Evolutionary conservation across 2,329 filamentous ascomycete species (phyloP), one percentile per base, ranked within the genome.

Genomic region (Talaromyces sp.): DNA sequence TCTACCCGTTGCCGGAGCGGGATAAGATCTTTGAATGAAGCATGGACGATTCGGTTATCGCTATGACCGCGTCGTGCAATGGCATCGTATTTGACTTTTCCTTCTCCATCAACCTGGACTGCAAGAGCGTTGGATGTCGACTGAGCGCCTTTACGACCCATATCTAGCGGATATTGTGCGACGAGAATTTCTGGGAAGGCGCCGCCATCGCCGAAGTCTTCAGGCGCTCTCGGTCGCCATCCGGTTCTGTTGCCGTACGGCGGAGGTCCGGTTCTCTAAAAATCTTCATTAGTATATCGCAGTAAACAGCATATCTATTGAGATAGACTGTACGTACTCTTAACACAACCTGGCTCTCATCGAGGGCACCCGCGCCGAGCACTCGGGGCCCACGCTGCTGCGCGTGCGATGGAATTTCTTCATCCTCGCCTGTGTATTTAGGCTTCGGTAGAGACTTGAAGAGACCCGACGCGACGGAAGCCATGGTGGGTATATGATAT

Each of bases 1-100:
- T 97, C 89, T 62, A 94, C 94, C 63, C 91, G 88, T 74, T 97
- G 92, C 61, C 94, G 85, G 60, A 99, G 81, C 6, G 94, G 94
- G 62, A 99, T 99, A 53, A 99, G 78, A 67, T 97, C 94, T 72
- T 96, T 97, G 79, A 99, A 99, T 8, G 89, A 96, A 19, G 94
- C 87, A 73, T 99, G 94, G 10, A 99, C 87, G 63, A 97, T 89
- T 52, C 92, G 83, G 60, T 84, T 85, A 19, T 91, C 90, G 70
- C 82, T 82, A 72, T 99, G 94, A 13, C 94, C 94, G 69, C 93
- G 89, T 67, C 88, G 83, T 53, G 93, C 93, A 69, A 99, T 96
- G 56, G 92, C 91, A 72, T 96, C 91, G 77, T 97, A 99, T 75
- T 96, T 95, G 62, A 97, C 89, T 70, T 95, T 96, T 45, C 94